These are phyloP conservation scores for Coprinellus micaceus DNA, from an alignment of 768 basidiomycete genomes.

Conservation along the genomic window DNA sequence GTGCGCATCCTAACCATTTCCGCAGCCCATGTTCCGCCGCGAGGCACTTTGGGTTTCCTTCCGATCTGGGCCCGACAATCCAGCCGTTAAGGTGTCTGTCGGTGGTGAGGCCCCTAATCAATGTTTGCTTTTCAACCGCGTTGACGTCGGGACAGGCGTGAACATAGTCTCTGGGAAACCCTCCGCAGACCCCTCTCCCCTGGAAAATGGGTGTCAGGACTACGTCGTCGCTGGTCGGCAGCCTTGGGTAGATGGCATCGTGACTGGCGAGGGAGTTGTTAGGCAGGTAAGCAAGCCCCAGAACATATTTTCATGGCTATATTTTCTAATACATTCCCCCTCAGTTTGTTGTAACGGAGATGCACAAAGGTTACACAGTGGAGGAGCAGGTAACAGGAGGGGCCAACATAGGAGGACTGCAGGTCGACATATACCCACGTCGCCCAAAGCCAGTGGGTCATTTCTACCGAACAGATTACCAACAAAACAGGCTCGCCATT, in stretches of 20 bases:
- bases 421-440: slow-evolving; percentile 18
- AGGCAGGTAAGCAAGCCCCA: slow-evolving; percentile 11
- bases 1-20: neutral
- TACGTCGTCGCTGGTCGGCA: slow-evolving; percentile 17
- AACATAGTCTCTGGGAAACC: too few species aligned
- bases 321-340: neutral
- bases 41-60: too few species aligned
- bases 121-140: too few species aligned
- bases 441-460: neutral
- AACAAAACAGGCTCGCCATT: too few species aligned
- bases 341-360: slow-evolving; percentile 15
- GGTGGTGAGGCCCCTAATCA: too few species aligned
- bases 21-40: too few species aligned
- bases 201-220: slow-evolving; percentile 4
- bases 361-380: slow-evolving; percentile 15
- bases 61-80: too few species aligned
- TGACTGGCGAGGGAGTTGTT: slow-evolving; percentile 12
- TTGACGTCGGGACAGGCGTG: too few species aligned
- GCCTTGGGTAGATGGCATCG: slow-evolving; percentile 17
- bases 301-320: neutral
- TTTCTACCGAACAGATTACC: neutral
- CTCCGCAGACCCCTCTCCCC: neutral
- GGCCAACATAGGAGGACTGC: slow-evolving; percentile 14
- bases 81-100: too few species aligned
- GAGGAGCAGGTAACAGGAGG: slow-evolving; percentile 17